phyloP scores from a whole-genome alignment of 805 yeast genomes.

The Blastobotrys americana region DNA sequence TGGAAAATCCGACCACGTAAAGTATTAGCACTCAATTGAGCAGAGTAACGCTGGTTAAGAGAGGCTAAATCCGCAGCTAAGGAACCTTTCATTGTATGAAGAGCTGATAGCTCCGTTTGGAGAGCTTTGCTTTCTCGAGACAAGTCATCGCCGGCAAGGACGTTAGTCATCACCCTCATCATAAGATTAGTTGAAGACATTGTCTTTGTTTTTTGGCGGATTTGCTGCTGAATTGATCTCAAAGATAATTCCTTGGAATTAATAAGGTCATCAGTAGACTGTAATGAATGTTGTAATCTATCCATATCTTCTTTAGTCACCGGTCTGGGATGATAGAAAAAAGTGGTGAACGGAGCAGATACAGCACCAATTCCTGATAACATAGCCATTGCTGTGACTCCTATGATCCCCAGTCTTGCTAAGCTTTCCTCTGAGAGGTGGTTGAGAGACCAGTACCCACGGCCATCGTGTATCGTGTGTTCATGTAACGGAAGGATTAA shows the following conservation, averaged over 20 bases:
- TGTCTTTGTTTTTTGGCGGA: constrained; percentile 12
- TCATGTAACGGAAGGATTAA: constrained; percentile 22
- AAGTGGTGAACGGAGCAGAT: constrained; percentile 34
- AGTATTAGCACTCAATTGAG: constrained; percentile 26
- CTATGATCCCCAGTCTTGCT: constrained; percentile 34
- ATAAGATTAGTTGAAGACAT: constrained; percentile 26
- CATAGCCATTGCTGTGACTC: constrained; percentile 36
- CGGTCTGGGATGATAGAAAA: constrained; percentile 23
- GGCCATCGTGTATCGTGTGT: neutral
- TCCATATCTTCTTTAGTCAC: constrained; percentile 28
- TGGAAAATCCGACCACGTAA: constrained; percentile 26
- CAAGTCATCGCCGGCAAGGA: constrained; percentile 21
- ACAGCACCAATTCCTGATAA: constrained; percentile 37
- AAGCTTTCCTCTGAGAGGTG: constrained; percentile 20
- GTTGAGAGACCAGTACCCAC: constrained; percentile 6
- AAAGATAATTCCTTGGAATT: constrained; percentile 22
- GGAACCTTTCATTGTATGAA: constrained; percentile 28
- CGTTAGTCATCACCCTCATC: constrained; percentile 22
- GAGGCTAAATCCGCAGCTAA: constrained; percentile 28
- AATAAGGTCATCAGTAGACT: constrained; percentile 27
- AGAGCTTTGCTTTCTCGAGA: constrained; percentile 16
- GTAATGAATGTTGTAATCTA: constrained; percentile 26
- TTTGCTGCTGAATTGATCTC: constrained; percentile 19
- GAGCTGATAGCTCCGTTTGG: constrained; percentile 30
- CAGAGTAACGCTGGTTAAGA: constrained; percentile 19